Evolutionary conservation across 495 filamentous ascomycete species (phyloP), one percentile per base, ranked within the genome.

Genomic region (Hyaloscypha variabilis): DNA sequence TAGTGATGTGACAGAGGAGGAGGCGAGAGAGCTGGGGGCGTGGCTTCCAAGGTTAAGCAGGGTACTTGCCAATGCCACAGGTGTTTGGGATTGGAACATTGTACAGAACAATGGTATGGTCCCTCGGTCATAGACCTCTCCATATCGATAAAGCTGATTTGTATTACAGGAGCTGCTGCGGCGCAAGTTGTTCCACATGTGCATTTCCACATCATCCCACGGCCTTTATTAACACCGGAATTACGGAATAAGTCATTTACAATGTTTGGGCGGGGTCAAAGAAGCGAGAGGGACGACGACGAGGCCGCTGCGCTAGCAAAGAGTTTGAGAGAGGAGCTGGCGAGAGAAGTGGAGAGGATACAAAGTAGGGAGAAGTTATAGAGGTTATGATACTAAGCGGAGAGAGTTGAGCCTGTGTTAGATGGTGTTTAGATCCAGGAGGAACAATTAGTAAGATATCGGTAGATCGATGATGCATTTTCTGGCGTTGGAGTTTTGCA

Each of bases 151-250:
- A 25, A 5, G 34, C 39, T 31, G 31, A 28, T 52, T 31, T 59
- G 26, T 63, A 2, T 17, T 25, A 24, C 46, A 42, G 23, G 65
- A 17, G 86, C 85, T 0, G 81, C 90, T 26, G 94, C 94, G 13
- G 93, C 93, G 8, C 94, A 98, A 77, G 91, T 94, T 25, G 92
- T 98, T 2, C 87, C 88, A 24, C 94, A 97, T 76, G 88, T 94
- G 6, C 94, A 97, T 75, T 97, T 93, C 76, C 94, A 98, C 68
- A 83, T 98, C 28, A 94, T 97, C 52, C 94, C 94, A 2, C 77
- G 94, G 28, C 86, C 86, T 17, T 71, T 71, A 14, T 63, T 73
- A 21, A 72, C 71, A 30, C 83, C 85, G 28, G 81, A 82, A 73
- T 68, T 85, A 34, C 71, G 80, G 25, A 76, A 77, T 31, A 71